A percentile compares a stretch with the other conserved stretches of the same genome.
These are phyloP conservation scores for Capsicum pubescens DNA, from an alignment of 257 asterid species.

Conservation along the genomic window DNA sequence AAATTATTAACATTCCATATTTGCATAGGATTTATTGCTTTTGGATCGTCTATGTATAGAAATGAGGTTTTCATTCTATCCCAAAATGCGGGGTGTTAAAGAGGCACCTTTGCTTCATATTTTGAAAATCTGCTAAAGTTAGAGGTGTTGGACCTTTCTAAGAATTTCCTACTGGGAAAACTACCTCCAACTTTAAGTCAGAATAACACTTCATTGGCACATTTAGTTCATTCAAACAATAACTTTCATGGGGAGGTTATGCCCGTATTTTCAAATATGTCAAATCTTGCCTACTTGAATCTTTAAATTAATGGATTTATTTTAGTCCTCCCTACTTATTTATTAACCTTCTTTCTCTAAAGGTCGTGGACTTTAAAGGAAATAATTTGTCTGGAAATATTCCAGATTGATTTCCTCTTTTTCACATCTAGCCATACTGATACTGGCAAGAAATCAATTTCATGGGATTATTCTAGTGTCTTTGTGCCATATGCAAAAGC, in stretches of 20 bases:
- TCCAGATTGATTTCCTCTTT: slow-evolving; percentile 27
- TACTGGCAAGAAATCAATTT: slow-evolving; percentile 27
- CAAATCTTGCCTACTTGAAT: slow-evolving; percentile 30
- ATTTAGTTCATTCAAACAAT: slow-evolving; percentile 30
- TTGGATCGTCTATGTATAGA: no score
- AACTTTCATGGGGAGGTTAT: slow-evolving; percentile 22
- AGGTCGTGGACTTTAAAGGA: slow-evolving; percentile 28
- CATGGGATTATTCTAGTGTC: slow-evolving; percentile 31
- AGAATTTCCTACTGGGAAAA: slow-evolving; percentile 32
- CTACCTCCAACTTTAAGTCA: slow-evolving; percentile 23
- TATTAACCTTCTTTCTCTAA: slow-evolving; percentile 31
- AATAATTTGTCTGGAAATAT: slow-evolving; percentile 28
- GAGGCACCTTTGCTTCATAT: slow-evolving; percentile 26
- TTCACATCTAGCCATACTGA: slow-evolving; percentile 27
- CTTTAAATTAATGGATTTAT: slow-evolving; percentile 31
- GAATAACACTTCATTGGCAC: slow-evolving; percentile 29
- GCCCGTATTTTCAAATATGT: slow-evolving; percentile 28
- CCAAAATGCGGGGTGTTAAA: no score
- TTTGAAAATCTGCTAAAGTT: slow-evolving; percentile 26
- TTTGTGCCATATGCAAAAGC: slow-evolving; percentile 27
- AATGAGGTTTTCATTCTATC: no score
- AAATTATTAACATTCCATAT: no score
- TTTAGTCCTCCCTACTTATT: slow-evolving; percentile 1
- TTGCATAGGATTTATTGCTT: no score
- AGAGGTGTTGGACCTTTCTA: slow-evolving; percentile 31